A percentile compares a stretch with the other conserved stretches of the same genome.
Evolutionary conservation across 2,329 filamentous ascomycete genomes (phyloP).

Genomic region (Capronia epimyces): DNA sequence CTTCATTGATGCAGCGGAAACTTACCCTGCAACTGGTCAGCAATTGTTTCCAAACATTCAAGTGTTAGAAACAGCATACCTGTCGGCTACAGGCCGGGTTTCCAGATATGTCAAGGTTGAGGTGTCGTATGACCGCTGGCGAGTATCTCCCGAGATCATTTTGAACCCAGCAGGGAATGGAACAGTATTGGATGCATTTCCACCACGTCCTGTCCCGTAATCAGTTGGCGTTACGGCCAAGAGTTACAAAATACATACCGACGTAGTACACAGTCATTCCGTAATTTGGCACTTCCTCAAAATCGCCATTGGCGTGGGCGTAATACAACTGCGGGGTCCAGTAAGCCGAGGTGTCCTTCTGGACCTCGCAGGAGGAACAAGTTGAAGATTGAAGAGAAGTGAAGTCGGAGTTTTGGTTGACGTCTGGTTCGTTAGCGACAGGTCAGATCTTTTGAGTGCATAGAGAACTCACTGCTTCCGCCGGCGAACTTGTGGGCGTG

Average conservation of each 20-base stretch:
- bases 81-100: conserved; percentile 60
- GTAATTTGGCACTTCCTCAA: conserved; percentile 41
- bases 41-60: conserved; percentile 44
- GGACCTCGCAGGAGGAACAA: conserved; percentile 82
- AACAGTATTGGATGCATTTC: conserved; percentile 51
- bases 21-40: conserved; percentile 48
- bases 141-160: conserved; percentile 75
- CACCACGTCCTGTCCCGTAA: conserved; percentile 32
- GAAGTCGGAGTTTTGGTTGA: conserved; percentile 54
- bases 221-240: conserved; percentile 32
- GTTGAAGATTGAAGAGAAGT: conserved; percentile 55
- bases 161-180: conserved; percentile 73
- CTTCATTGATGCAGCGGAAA: conserved; percentile 81
- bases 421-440: conserved; percentile 48
- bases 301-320: conserved; percentile 56
- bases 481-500: conserved; percentile 75
- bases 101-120: conserved; percentile 30
- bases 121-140: conserved; percentile 41
- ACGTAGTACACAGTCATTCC: conserved; percentile 36
- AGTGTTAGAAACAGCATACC: conserved; percentile 71
- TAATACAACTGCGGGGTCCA: conserved; percentile 81
- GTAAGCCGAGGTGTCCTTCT: conserved; percentile 79
- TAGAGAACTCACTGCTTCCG: conserved; percentile 59
- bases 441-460: not conserved
- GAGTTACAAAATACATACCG: conserved; percentile 27